These are phyloP conservation scores for Oemleria cerasiformis DNA, from an alignment of 306 rosid genomes.

Conservation along the genomic window DNA sequence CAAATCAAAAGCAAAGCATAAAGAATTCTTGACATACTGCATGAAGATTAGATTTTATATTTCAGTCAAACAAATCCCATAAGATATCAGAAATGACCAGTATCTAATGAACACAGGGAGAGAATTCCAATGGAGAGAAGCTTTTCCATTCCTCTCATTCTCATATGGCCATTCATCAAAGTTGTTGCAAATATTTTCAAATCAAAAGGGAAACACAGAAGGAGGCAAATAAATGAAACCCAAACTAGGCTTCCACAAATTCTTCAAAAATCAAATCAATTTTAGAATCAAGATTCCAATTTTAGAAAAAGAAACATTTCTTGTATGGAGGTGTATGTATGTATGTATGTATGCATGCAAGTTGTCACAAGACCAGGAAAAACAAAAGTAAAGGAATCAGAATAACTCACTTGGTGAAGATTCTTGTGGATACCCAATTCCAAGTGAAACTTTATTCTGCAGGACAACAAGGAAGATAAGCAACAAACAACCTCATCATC, in stretches of 20 bases:
- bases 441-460: slow-evolving; percentile 29
- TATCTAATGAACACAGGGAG: slow-evolving; percentile 2
- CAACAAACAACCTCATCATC: background rate
- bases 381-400: slow-evolving; percentile 3
- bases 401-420: slow-evolving; percentile 40
- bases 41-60: slow-evolving; percentile 18
- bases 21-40: background rate
- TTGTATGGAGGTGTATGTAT: too few relatives aligned
- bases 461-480: slow-evolving; percentile 27
- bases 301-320: slow-evolving; percentile 5
- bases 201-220: too few relatives aligned
- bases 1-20: slow-evolving; percentile 6
- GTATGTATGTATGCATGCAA: background rate
- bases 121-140: slow-evolving; percentile 20
- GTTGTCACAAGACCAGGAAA: slow-evolving; percentile 19
- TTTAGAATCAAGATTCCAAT: slow-evolving; percentile 22
- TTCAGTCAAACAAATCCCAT: slow-evolving; percentile 17
- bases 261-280: too few relatives aligned
- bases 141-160: background rate
- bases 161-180: background rate
- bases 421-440: slow-evolving; percentile 52
- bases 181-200: too few relatives aligned
- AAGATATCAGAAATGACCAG: slow-evolving; percentile 9
- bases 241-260: too few relatives aligned
- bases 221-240: too few relatives aligned